Evolutionary conservation across 208 protist genomes (phyloP), one percentile per base, ranked within the genome.

Genomic region (Crithidia expoeki): DNA sequence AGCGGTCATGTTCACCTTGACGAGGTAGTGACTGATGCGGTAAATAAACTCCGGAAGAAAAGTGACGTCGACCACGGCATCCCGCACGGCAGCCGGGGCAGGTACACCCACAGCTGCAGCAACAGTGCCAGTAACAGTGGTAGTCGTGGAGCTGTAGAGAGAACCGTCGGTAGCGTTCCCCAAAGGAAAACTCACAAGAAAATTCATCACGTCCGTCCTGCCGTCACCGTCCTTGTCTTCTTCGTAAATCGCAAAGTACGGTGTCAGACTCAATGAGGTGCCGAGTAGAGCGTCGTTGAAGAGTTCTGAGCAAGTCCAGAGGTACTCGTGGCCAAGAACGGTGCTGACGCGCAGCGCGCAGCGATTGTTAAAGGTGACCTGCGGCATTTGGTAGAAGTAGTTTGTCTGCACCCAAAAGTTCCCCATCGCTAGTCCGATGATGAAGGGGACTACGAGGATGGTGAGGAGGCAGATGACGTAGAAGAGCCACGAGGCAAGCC

Each of bases 31-130:
- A 28, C 74, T 57, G 60, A 93, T 74, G 33, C 66, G 36, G 77
- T 93, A 95, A n/a, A 73, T 34, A 47, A 96, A 92, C 77, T 92
- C 86, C 1, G 90, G 90, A 5, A 96, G 66, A 65, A 96, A 91
- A 21, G 61, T 70, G 6, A 91, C 73, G 40, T 77, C 68, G 21
- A 77, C 33, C 50, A 94, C 77, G 1, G 76, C 75, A 56, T 95
- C 90, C 11, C 62, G 75, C 36, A 44, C 42, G 27, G 49, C 23
- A 2, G 78, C 47, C n/a, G 76, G 40, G 28, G 84, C 67, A 27
- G 51, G 9, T 16, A 36, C 53, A n/a, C n/a, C n/a, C n/a, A n/a
- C n/a, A n/a, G n/a, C n/a, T n/a, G n/a, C n/a, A n/a, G n/a, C n/a
- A n/a, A n/a, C n/a, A n/a, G n/a, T n/a, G 16, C 58, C 51, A 4